A percentile compares a stretch with the other conserved stretches of the same genome.
phyloP scores from a whole-genome alignment of 208 protist species.

The Trypanosoma conorhini region DNA sequence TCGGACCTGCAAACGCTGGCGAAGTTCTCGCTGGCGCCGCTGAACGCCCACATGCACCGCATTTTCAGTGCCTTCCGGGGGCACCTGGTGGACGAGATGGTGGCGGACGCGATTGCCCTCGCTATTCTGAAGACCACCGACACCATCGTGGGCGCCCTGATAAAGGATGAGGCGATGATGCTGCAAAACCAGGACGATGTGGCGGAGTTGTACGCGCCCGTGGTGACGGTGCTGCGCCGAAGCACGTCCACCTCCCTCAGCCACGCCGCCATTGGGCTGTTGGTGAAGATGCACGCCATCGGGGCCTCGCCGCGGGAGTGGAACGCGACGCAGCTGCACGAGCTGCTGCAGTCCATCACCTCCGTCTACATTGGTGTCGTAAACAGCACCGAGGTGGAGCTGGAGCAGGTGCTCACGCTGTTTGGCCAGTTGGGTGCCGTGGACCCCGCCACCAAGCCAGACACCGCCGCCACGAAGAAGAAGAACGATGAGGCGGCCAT shows the following conservation, averaged over 20 bases:
- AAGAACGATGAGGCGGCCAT: conserved; percentile 71
- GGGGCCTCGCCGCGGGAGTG: conserved; percentile 46
- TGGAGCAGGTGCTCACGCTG: conserved; percentile 75
- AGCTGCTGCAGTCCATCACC: conserved; percentile 63
- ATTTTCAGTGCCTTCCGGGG: conserved; percentile 86
- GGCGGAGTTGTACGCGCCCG: conserved; percentile 67
- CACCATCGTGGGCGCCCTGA: conserved; percentile 57
- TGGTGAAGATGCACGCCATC: conserved; percentile 78
- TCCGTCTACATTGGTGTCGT: conserved; percentile 70
- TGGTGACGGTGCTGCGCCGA: conserved; percentile 64
- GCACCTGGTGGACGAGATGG: conserved; percentile 52
- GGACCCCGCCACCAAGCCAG: conserved; percentile 66
- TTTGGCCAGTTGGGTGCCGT: conserved; percentile 89
- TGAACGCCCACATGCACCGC: conserved; percentile 73
- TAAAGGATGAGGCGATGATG: conserved; percentile 59
- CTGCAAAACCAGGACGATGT: conserved; percentile 86
- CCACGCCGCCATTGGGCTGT: conserved; percentile 75
- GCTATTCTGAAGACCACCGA: conserved; percentile 79
- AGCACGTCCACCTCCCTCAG: conserved; percentile 69
- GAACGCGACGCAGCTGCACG: conserved; percentile 57
- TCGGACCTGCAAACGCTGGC: conserved; percentile 87
- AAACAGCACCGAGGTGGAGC: conserved; percentile 61
- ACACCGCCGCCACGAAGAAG: conserved; percentile 42
- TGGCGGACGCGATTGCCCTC: conserved; percentile 70
- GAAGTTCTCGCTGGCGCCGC: conserved; percentile 62